Base-by-base conservation (phyloP, 2,329 filamentous ascomycete genomes). In the Ascochyta viciae-villosae region DNA sequence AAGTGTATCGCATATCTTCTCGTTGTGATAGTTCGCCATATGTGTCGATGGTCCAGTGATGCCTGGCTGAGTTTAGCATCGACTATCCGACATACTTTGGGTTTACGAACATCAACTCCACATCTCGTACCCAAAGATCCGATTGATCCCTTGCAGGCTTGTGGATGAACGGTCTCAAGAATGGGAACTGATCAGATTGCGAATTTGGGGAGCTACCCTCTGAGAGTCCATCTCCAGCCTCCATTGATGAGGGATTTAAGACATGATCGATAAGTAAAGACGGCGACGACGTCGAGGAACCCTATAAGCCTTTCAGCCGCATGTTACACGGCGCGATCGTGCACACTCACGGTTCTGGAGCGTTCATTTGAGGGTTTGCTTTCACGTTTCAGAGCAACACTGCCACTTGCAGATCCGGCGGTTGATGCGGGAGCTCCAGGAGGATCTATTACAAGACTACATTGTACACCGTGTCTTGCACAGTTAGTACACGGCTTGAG, bases 401-500 rank as follows among this genome's bases (percentile, higher is more conserved):
- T 59, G 27, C 56, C 44, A 44, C 59, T 60, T 27, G 57, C 47
- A 41, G 57, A 42, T n/a, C 60, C 53, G 4, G 40, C 37, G 44
- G 62, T 54, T 27, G 61, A 54, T 23, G 60, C 39, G 7, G 62
- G 35, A 46, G 58, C 54, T 12, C 59, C 57, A 57, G 63, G 58
- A 39, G 63, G 59, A 46, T 71, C 68, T 37, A 64, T 64, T 46
- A 73, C 50, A 6, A 76, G 65, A 56, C 71, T 75, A 58, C 74
- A 76, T 45, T 65, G 61, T 13, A 76, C 73, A 33, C 71, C 67
- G 61, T 76, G 74, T 49, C 73, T 66, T 39, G 70, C 63, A 60
- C 74, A 76, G 56, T 71, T 74, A 19, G 70, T 72, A 51, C 74
- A 76, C 10, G 74, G 74, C 51, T 71, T 74, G 29, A 67, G 66